Conservation (phyloP, 768 basidiomycete species). For the Clitopilus passeckerianus region DNA sequence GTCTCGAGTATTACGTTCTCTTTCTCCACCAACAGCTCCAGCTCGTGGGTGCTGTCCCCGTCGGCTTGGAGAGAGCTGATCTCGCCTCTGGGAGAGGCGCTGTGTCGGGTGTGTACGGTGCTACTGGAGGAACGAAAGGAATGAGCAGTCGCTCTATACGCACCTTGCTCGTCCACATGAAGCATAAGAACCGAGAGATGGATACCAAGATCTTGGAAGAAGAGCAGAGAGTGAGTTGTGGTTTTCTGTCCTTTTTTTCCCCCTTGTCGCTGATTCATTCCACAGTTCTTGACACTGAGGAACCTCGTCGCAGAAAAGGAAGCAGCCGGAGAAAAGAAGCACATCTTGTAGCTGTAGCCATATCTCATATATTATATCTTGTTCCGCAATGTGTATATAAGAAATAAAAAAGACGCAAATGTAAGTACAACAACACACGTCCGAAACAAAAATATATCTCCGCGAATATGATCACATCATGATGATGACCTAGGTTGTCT, state of each 20-base stretch:
- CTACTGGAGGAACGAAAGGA: constrained; percentile 20
- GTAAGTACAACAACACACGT: background rate
- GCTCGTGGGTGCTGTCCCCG: constrained; percentile 41
- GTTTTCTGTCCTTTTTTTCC: background rate
- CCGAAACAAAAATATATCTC: background rate
- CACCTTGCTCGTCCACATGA: constrained; percentile 69
- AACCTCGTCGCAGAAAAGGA: constrained; percentile 17
- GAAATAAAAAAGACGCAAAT: background rate
- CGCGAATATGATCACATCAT: background rate
- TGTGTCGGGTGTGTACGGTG: background rate
- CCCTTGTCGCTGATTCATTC: background rate
- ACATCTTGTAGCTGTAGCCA: background rate
- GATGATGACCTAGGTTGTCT: constrained; percentile 15
- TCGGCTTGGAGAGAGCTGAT: constrained; percentile 43
- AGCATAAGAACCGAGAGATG: constrained; percentile 46
- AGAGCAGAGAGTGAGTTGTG: constrained; percentile 44
- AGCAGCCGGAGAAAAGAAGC: background rate
- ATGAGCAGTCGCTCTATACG: constrained; percentile 62
- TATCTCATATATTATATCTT: background rate
- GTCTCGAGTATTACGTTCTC: constrained; percentile 64
- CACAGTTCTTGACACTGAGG: constrained; percentile 21
- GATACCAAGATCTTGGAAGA: constrained; percentile 46
- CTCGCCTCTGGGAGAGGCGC: constrained; percentile 22
- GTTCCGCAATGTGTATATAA: background rate
- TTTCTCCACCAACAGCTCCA: constrained; percentile 61